Conservation (phyloP, 129 eudicot species). For the Artemisia argyi region DNA sequence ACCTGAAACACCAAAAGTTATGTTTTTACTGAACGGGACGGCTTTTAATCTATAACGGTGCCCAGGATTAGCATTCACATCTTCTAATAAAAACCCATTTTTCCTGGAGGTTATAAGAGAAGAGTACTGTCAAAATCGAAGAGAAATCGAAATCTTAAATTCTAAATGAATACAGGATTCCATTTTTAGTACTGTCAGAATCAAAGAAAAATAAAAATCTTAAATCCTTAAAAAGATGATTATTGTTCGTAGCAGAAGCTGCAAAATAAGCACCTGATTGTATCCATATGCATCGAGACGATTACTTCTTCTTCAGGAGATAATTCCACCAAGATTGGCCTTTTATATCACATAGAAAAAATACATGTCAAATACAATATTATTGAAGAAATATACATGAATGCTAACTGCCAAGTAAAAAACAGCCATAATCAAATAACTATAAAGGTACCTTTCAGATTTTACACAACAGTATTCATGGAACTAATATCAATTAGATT, state of each 20-base stretch:
- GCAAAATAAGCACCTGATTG: constrained; percentile 52
- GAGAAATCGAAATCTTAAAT: constrained; percentile 9
- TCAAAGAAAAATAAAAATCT: no score
- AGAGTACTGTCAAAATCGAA: constrained; percentile 5
- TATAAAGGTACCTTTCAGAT: not conserved
- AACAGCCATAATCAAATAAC: no score
- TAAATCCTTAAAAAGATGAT: no score
- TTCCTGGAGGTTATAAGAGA: constrained; percentile 50
- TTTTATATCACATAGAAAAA: constrained; percentile 29
- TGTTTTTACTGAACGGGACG: constrained; percentile 96
- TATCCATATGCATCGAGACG: constrained; percentile 87
- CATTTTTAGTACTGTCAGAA: no score
- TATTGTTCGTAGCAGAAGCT: not conserved
- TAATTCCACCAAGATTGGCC: constrained; percentile 74
- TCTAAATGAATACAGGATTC: no score
- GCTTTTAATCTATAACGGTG: constrained; percentile 70
- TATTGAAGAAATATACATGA: constrained; percentile 2
- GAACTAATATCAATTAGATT: constrained; percentile 6
- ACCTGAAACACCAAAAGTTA: constrained; percentile 92
- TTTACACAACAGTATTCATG: not conserved
- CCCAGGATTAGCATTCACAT: constrained; percentile 74
- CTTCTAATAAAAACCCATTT: constrained; percentile 86
- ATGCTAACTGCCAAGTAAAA: not conserved
- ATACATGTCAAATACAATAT: constrained; percentile 9
- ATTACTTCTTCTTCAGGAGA: constrained; percentile 89